phyloP scores from a whole-genome alignment of 176 grass and related monocot genomes.

The Echinochloa phyllopogon region DNA sequence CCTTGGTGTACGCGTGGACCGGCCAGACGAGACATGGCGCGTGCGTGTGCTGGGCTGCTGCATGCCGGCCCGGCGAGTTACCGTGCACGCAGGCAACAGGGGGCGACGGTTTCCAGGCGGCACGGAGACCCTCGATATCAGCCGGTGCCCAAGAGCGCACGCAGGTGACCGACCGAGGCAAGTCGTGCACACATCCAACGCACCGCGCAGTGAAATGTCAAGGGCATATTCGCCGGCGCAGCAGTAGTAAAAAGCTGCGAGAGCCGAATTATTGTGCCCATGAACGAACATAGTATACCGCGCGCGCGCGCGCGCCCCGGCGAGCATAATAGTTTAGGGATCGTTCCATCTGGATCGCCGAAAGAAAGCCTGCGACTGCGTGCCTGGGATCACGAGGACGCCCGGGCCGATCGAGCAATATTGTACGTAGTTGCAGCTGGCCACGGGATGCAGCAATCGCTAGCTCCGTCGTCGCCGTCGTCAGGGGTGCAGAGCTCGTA shows the following conservation, averaged over 20 bases:
- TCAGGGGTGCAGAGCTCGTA: background rate
- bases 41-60: background rate
- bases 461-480: background rate
- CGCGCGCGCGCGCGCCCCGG: background rate
- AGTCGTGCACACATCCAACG: background rate
- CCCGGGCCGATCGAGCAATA: slow-evolving; percentile 21
- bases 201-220: slow-evolving; percentile 22
- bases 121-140: background rate
- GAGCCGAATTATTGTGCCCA: background rate
- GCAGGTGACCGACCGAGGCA: background rate
- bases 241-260: background rate
- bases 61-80: background rate
- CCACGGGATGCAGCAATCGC: background rate
- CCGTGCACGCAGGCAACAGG: background rate
- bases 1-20: slow-evolving; percentile 14
- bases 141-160: background rate
- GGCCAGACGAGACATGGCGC: background rate
- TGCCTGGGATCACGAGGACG: slow-evolving; percentile 76
- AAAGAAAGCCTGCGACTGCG: slow-evolving; percentile 4
- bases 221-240: slow-evolving; percentile 1
- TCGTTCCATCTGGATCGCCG: slow-evolving; percentile 67
- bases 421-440: background rate
- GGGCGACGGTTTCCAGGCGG: slow-evolving; percentile 8
- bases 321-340: slow-evolving; percentile 21
- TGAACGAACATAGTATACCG: slow-evolving; percentile 29